A percentile compares a stretch with the other conserved stretches of the same genome.
phyloP scores from a whole-genome alignment of 176 grass and related monocot genomes.

The Pontederia crassipes region DNA sequence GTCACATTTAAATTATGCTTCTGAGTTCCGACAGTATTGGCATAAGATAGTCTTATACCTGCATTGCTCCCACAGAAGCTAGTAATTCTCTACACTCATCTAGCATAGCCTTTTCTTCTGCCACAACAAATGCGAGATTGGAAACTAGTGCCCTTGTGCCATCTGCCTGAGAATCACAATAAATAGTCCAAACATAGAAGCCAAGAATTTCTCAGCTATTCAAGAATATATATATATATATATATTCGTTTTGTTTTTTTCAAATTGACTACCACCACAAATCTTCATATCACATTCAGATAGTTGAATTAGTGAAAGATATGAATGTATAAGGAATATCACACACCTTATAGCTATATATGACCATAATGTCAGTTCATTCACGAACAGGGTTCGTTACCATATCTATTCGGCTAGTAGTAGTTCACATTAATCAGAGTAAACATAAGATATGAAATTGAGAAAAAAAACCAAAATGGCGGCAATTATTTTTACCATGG shows the following conservation, averaged over 20 bases:
- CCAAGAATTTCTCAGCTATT: constrained; percentile 2
- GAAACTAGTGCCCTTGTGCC: constrained; percentile 36
- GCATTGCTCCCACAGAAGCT: constrained; percentile 47
- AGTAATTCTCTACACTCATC: constrained; percentile 78
- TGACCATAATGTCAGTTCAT: too few relatives aligned
- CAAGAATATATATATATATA: background rate
- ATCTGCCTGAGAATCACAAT: constrained; percentile 37
- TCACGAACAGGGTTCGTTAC: too few relatives aligned
- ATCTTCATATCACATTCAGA: too few relatives aligned
- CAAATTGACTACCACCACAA: background rate
- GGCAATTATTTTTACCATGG: too few relatives aligned
- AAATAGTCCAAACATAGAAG: too few relatives aligned
- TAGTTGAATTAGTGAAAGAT: too few relatives aligned
- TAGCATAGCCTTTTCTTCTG: constrained; percentile 71
- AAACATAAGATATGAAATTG: too few relatives aligned
- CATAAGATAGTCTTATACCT: constrained; percentile 32
- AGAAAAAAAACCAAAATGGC: too few relatives aligned
- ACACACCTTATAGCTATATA: too few relatives aligned
- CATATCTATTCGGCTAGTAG: too few relatives aligned
- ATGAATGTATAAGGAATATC: too few relatives aligned
- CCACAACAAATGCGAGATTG: constrained; percentile 43
- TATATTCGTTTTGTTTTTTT: background rate
- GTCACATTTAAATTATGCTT: constrained; percentile 11
- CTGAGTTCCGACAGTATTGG: background rate
- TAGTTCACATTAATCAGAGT: too few relatives aligned